Conservation (phyloP, 192 early-diverging fungal genomes). For the Powellomyces hirtus region DNA sequence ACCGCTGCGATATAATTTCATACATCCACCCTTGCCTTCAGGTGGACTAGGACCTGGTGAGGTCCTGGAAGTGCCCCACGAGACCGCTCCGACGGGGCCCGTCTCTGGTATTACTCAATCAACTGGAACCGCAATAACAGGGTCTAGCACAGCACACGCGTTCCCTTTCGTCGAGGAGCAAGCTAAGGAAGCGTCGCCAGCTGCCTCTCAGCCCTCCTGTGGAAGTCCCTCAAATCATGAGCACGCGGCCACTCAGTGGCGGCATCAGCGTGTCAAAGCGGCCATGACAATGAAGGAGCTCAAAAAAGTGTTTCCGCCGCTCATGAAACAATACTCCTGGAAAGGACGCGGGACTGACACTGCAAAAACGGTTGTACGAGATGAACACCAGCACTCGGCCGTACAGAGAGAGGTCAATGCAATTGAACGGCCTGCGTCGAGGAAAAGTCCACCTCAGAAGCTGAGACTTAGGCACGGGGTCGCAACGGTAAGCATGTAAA, state of each 20-base stretch:
- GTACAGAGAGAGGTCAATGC: not conserved
- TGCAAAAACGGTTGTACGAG: not conserved
- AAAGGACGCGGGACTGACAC: not conserved
- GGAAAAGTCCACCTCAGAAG: not conserved
- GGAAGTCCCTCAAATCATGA: not conserved
- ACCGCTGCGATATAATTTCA: constrained; percentile 18
- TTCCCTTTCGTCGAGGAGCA: constrained; percentile 4
- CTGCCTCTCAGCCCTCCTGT: not conserved
- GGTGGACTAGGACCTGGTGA: not conserved
- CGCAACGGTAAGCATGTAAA: not conserved
- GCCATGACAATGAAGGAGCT: constrained; percentile 41
- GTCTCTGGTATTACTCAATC: not conserved
- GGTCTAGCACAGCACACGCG: not conserved
- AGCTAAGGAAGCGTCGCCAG: not conserved
- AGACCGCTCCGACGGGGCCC: not conserved
- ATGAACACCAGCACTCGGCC: not conserved
- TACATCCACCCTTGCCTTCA: not conserved
- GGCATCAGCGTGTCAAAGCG: constrained; percentile 31
- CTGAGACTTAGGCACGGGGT: not conserved
- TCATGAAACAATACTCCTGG: constrained; percentile 27
- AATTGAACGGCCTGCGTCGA: not conserved
- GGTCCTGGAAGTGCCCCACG: not conserved
- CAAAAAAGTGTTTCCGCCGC: constrained; percentile 36
- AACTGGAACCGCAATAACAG: not conserved
- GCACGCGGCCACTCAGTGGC: constrained; percentile 23